Conservation (phyloP, 1,284 basidiomycete genomes). For the Hymenochaete sp. region DNA sequence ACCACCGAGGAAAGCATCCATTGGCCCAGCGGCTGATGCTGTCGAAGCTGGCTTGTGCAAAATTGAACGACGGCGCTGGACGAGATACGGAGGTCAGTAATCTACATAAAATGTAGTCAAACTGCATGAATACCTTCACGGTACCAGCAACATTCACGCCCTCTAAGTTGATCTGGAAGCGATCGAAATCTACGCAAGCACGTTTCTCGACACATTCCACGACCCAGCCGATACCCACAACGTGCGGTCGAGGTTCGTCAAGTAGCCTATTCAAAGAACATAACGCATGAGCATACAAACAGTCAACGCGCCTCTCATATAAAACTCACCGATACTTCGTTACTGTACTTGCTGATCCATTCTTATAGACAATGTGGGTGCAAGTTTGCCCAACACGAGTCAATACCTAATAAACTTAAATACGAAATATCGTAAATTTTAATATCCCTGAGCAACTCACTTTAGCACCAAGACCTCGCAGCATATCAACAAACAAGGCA, state of each 20-base stretch:
- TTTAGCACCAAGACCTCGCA: constrained; percentile 74
- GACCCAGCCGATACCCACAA: constrained; percentile 90
- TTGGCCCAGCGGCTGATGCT: constrained; percentile 6
- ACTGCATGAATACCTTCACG: constrained; percentile 47
- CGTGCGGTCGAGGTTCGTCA: constrained; percentile 60
- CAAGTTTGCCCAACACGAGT: constrained; percentile 63
- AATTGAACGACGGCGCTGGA: constrained; percentile 54
- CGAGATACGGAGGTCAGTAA: too few relatives aligned
- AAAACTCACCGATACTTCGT: constrained; percentile 71
- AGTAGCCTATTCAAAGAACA: constrained; percentile 34
- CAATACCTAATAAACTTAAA: constrained; percentile 38
- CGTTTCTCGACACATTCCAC: constrained; percentile 75
- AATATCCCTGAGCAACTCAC: constrained; percentile 35
- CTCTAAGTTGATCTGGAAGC: constrained; percentile 62
- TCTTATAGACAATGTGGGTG: constrained; percentile 89
- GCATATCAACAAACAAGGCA: constrained; percentile 78
- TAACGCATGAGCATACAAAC: not conserved
- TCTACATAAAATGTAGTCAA: not conserved
- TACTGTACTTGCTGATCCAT: constrained; percentile 72
- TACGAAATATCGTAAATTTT: constrained; percentile 4
- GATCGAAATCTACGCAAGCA: constrained; percentile 53
- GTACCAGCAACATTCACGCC: constrained; percentile 55
- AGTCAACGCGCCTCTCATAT: too few relatives aligned
- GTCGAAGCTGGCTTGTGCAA: constrained; percentile 49
- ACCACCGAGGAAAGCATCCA: constrained; percentile 12